These are phyloP conservation scores for Thraustotheca clavata DNA, from an alignment of 352 stramenopile species.

Conservation along the genomic window DNA sequence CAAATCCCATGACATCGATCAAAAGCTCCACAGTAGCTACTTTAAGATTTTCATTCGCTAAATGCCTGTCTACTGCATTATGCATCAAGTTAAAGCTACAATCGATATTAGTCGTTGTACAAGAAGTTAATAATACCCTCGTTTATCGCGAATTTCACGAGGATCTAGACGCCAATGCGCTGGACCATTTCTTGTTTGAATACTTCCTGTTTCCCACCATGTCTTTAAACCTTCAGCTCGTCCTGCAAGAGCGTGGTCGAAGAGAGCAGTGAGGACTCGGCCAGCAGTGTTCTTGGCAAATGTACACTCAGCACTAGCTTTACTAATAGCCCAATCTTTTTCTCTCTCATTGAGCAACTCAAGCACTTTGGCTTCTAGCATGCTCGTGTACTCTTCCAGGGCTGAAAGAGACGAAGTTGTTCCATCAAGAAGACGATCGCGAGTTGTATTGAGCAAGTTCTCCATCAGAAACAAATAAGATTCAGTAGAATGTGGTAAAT, in stretches of 20 bases:
- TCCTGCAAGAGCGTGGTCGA: slow-evolving; percentile 53
- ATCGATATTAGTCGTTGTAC: neutral
- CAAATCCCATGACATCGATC: slow-evolving; percentile 56
- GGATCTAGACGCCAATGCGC: slow-evolving; percentile 64
- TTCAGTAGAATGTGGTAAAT: too few species aligned
- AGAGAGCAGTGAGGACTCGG: slow-evolving; percentile 62
- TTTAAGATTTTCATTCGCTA: slow-evolving; percentile 55
- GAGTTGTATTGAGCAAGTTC: too few species aligned
- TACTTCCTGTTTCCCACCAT: slow-evolving; percentile 61
- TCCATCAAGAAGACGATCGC: too few species aligned
- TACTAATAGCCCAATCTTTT: neutral
- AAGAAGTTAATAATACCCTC: slow-evolving; percentile 26
- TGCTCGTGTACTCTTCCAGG: neutral
- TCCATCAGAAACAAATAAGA: too few species aligned
- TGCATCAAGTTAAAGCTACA: slow-evolving; percentile 40
- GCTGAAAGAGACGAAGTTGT: too few species aligned
- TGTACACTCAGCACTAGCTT: slow-evolving; percentile 18
- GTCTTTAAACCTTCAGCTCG: slow-evolving; percentile 44
- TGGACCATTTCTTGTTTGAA: slow-evolving; percentile 65
- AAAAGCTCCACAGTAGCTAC: slow-evolving; percentile 58
- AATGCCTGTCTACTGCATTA: slow-evolving; percentile 52
- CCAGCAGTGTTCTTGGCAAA: slow-evolving; percentile 64
- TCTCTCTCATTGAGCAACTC: neutral
- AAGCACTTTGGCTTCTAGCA: neutral
- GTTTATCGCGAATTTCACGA: slow-evolving; percentile 49